phyloP scores from a whole-genome alignment of 441 rosid genomes.

The Lepidium campestre region DNA sequence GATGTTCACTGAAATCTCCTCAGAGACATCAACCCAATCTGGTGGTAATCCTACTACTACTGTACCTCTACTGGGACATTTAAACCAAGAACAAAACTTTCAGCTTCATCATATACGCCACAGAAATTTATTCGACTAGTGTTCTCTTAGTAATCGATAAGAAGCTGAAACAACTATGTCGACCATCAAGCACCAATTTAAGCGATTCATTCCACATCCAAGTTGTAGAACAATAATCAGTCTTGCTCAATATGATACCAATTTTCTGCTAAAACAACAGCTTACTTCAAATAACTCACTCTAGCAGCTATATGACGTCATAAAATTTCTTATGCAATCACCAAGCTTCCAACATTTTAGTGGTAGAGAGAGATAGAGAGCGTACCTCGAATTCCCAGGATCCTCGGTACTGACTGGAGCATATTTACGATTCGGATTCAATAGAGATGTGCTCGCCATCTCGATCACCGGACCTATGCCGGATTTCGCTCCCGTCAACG shows the following conservation, averaged over 20 bases:
- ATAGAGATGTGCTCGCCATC: conserved; percentile 74
- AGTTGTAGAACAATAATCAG: not conserved
- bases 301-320: not conserved
- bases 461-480: conserved; percentile 77
- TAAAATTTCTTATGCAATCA: not conserved
- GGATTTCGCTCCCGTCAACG: conserved; percentile 25
- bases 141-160: not conserved
- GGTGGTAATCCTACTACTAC: conserved; percentile 77
- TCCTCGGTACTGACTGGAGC: conserved; percentile 85
- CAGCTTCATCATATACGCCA: not conserved
- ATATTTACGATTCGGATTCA: conserved; percentile 61
- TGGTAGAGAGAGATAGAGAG: not conserved
- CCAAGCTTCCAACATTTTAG: not conserved
- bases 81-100: conserved; percentile 11
- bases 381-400: conserved; percentile 77
- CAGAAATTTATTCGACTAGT: not conserved
- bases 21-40: conserved; percentile 87
- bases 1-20: conserved; percentile 71
- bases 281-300: not conserved
- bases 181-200: not conserved
- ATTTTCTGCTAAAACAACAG: not conserved
- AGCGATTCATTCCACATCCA: not conserved
- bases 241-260: not conserved
- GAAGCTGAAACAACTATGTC: not conserved
- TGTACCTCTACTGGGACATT: conserved; percentile 53